Evolutionary conservation across 2,329 filamentous ascomycete species (phyloP), one percentile per base, ranked within the genome.

Genomic region (Cordyceps cateniannulata): DNA sequence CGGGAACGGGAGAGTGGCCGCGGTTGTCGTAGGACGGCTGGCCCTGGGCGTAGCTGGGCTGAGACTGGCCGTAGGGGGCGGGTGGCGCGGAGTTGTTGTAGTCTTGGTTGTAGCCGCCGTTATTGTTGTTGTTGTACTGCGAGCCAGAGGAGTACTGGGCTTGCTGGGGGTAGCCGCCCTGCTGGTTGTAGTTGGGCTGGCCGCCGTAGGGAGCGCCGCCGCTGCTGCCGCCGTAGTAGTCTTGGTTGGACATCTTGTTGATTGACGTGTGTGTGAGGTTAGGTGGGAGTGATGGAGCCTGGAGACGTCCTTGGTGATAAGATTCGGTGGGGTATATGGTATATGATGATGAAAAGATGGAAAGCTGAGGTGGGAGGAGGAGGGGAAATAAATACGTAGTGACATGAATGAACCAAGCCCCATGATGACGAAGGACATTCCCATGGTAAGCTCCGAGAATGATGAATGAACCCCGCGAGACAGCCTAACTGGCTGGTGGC

Each of bases 221-320:
- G 47, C 67, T 8, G 38, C 16, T 67, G 59, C 65, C 67, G 63
- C 71, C 71, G 69, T 76, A 77, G 64, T 75, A 76, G 47, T 75
- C 73, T 60, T 73, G 67, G 49, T 70, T 66, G 10, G 75, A 75
- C 75, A 77, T 76, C 29, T 25, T 32, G 53, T 35, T 35, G 12
- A 5, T 44, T 32, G 25, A 16, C 22, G 54, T 16, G 54, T 18
- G 25, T 55, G 24, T 22, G 18, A 5, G 35, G 29, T 27, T 14
- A 38, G 14, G 24, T 25, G 51, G 50, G 22, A 40, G 32, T 5
- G 27, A 24, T 52, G 49, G 29, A n/a, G n/a, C n/a, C n/a, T n/a
- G n/a, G n/a, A n/a, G n/a, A n/a, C n/a, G 32, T n/a, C 5, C 7
- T 42, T 42, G 38, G 16, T 4, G n/a, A 22, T 45, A 45, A 45